These are phyloP conservation scores for Anacardium occidentale DNA, from an alignment of 345 rosid genomes.

Conservation along the genomic window DNA sequence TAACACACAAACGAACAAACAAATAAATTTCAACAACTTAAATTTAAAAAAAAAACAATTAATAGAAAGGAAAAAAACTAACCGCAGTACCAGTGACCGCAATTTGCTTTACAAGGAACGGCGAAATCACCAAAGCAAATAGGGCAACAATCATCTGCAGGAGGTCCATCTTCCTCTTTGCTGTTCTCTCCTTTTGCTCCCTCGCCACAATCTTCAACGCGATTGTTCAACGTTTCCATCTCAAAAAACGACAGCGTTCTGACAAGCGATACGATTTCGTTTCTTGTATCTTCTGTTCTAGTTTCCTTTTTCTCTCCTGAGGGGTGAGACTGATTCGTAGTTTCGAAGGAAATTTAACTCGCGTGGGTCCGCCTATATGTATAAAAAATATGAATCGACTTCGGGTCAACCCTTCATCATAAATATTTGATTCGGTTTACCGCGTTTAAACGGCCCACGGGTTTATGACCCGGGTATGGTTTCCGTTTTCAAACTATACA, in stretches of 20 bases:
- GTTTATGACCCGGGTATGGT: not conserved
- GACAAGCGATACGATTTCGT: not conserved
- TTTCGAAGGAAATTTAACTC: not conserved
- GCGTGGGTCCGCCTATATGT: not conserved
- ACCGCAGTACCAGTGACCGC: conserved; percentile 98
- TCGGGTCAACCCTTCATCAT: not conserved
- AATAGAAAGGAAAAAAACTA: conserved; percentile 13
- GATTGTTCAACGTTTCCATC: not conserved
- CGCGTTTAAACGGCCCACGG: not conserved
- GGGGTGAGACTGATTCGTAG: not conserved
- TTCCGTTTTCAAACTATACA: no score
- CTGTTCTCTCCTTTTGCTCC: conserved; percentile 10
- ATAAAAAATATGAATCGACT: not conserved
- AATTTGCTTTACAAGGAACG: conserved; percentile 68
- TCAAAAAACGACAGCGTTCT: not conserved
- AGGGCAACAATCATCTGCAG: conserved; percentile 78
- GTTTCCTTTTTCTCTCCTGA: not conserved
- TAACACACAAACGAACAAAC: not conserved
- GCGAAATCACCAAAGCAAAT: conserved; percentile 70
- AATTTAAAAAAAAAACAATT: not conserved
- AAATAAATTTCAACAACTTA: not conserved
- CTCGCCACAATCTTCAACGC: conserved; percentile 16
- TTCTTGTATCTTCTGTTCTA: not conserved
- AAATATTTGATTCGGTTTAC: not conserved
- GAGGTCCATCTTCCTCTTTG: conserved; percentile 44